Conservation (phyloP, 495 filamentous ascomycete genomes). For the Penicillium lagena region DNA sequence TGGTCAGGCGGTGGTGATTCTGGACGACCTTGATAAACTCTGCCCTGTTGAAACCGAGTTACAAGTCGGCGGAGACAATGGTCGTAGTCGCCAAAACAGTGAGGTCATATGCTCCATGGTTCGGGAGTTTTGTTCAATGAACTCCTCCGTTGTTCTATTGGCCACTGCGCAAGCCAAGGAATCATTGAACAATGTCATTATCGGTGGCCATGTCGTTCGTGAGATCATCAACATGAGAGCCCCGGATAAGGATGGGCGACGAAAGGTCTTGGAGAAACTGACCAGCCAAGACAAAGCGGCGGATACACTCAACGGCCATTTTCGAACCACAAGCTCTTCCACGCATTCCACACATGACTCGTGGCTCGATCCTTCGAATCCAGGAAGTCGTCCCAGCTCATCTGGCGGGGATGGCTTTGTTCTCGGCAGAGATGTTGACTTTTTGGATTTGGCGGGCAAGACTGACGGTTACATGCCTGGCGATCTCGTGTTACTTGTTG, state of each 20-base stretch:
- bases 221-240: constrained; percentile 82
- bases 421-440: constrained; percentile 71
- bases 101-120: constrained; percentile 80
- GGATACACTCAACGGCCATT: constrained; percentile 27
- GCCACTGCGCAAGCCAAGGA: constrained; percentile 94
- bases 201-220: constrained; percentile 72
- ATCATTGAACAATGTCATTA: constrained; percentile 69
- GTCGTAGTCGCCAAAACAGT: constrained; percentile 83
- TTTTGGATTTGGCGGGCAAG: constrained; percentile 83
- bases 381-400: constrained; percentile 37
- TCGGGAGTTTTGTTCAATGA: constrained; percentile 67
- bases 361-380: constrained; percentile 65
- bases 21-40: constrained; percentile 89
- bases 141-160: constrained; percentile 75
- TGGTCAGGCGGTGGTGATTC: constrained; percentile 72
- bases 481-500: constrained; percentile 78
- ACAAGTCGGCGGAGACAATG: constrained; percentile 86
- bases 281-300: constrained; percentile 39
- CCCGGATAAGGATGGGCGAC: constrained; percentile 85
- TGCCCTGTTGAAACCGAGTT: constrained; percentile 91
- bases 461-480: constrained; percentile 98
- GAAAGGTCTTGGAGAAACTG: constrained; percentile 68
- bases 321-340: constrained; percentile 29
- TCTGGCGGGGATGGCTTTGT: constrained; percentile 57
- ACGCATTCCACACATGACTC: constrained; percentile 48